A percentile compares a stretch with the other conserved stretches of the same genome.
phyloP scores from a whole-genome alignment of 352 stramenopile species.

The Phytophthora sansomeana region DNA sequence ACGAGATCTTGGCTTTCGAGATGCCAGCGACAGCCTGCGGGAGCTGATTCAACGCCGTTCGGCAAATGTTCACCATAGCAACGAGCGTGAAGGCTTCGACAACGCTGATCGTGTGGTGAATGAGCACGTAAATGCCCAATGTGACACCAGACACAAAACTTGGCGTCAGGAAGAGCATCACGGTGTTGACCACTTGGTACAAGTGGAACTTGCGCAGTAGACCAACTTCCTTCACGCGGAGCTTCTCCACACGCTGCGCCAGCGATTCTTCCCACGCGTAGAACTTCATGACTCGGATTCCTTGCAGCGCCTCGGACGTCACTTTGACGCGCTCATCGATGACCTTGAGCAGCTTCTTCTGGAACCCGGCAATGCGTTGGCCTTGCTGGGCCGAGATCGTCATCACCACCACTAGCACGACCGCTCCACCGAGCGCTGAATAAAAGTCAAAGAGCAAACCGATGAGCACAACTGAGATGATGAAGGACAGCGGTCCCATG shows the following conservation, averaged over 20 bases:
- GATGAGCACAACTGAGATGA: constrained; percentile 39
- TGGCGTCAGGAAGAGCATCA: constrained; percentile 47
- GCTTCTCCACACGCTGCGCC: constrained; percentile 36
- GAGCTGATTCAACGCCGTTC: constrained; percentile 29
- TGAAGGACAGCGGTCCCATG: constrained; percentile 35
- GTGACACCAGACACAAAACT: constrained; percentile 32
- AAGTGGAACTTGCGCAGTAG: constrained; percentile 45
- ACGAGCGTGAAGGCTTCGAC: constrained; percentile 41
- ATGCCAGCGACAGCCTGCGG: constrained; percentile 26
- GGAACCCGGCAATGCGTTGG: constrained; percentile 26
- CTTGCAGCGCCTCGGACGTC: constrained; percentile 91
- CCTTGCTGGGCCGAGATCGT: constrained; percentile 21
- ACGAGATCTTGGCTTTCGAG: constrained; percentile 39
- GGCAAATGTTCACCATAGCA: constrained; percentile 42
- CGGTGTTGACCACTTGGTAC: constrained; percentile 49
- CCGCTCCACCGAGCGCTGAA: constrained; percentile 15
- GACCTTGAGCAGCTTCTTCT: constrained; percentile 28
- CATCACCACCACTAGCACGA: constrained; percentile 30
- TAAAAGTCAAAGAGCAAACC: constrained; percentile 43
- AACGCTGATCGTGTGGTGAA: constrained; percentile 30
- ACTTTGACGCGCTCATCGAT: constrained; percentile 90
- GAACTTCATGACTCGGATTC: constrained; percentile 91
- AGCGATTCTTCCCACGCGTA: constrained; percentile 80
- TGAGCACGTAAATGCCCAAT: constrained; percentile 36
- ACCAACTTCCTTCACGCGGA: constrained; percentile 51